Conservation (phyloP, 2,329 filamentous ascomycete species). For the Arthroderma sp. region DNA sequence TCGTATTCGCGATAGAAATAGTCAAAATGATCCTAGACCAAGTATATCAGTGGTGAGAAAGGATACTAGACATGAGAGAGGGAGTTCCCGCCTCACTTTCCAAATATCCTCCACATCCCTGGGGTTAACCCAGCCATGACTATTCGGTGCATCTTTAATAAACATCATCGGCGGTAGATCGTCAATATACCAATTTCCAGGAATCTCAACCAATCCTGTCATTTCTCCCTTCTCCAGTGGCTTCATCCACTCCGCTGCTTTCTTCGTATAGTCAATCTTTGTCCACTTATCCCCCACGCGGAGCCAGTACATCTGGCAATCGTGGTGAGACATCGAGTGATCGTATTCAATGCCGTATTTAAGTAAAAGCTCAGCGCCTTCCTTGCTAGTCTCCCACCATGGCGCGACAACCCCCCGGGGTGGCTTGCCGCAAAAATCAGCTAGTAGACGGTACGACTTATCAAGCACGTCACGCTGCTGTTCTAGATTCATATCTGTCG, state of each 20-base stretch:
- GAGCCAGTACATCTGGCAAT: conserved; percentile 33
- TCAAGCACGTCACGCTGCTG: conserved; percentile 66
- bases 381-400: conserved; percentile 60
- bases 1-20: conserved; percentile 67
- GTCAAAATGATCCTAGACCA: conserved; percentile 47
- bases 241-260: conserved; percentile 34
- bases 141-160: conserved; percentile 36
- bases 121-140: conserved; percentile 45
- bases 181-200: conserved; percentile 33
- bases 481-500: conserved; percentile 56
- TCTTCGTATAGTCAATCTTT: conserved; percentile 31
- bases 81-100: conserved; percentile 20
- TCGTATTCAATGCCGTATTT: conserved; percentile 33
- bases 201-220: conserved; percentile 33
- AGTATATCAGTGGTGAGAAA: not conserved
- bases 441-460: conserved; percentile 61
- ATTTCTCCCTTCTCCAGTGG: conserved; percentile 33
- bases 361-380: conserved; percentile 42
- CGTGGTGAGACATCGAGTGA: conserved; percentile 33
- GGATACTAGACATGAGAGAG: not conserved
- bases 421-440: conserved; percentile 60
- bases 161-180: conserved; percentile 35
- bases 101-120: conserved; percentile 48
- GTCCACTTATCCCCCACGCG: conserved; percentile 33
- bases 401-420: conserved; percentile 61